These are phyloP conservation scores for Fusarium xyrophilum DNA, from an alignment of 2,329 filamentous ascomycete species.

Conservation along the genomic window DNA sequence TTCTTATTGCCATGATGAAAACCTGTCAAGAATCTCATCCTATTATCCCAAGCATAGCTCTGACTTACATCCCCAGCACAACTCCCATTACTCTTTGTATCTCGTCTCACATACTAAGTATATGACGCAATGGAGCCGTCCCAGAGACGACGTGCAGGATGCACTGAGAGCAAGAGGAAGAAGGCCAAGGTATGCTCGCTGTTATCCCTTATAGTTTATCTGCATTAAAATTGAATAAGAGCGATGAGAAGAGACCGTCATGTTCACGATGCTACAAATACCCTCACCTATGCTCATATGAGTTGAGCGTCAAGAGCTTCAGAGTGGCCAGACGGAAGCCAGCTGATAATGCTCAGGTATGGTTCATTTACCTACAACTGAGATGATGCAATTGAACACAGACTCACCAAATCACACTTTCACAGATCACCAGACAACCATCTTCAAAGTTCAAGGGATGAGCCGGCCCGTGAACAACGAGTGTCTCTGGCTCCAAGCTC, in stretches of 20 bases:
- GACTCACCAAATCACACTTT: background rate
- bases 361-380: fast-evolving
- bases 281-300: conserved; percentile 5
- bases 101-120: background rate
- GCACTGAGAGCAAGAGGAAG: conserved; percentile 17
- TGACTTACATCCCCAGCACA: fast-evolving
- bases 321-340: background rate
- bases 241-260: conserved; percentile 4
- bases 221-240: background rate
- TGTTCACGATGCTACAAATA: conserved; percentile 9
- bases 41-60: fast-evolving
- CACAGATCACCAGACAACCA: background rate
- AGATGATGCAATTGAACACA: fast-evolving
- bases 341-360: background rate
- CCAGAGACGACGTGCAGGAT: conserved; percentile 9
- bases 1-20: no score
- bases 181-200: conserved; percentile 1
- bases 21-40: background rate
- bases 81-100: fast-evolving
- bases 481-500: background rate
- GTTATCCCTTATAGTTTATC: fast-evolving
- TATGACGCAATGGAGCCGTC: background rate
- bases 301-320: background rate
- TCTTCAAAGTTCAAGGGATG: fast-evolving
- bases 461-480: fast-evolving